Percentiles rank a stretch among this genome's conserved stretches.
These are phyloP conservation scores for Ascocoryne sarcoides DNA, from an alignment of 2,329 filamentous ascomycete species.

Conservation along the genomic window DNA sequence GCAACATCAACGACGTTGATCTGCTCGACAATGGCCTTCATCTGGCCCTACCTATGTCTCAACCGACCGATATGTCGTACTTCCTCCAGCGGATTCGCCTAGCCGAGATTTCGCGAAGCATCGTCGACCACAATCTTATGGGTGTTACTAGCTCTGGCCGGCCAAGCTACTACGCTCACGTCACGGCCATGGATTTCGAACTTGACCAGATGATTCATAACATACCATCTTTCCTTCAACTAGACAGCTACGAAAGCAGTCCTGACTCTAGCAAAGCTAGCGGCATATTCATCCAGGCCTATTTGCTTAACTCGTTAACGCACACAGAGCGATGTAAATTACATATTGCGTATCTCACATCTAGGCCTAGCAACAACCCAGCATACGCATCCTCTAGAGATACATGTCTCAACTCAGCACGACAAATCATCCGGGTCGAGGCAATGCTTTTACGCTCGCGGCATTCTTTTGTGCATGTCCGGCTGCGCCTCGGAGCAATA, in stretches of 20 bases:
- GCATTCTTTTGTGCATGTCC: slow-evolving; percentile 15
- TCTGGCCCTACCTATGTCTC: background rate
- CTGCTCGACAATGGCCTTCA: background rate
- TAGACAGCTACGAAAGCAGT: slow-evolving; percentile 15
- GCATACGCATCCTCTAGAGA: slow-evolving; percentile 26
- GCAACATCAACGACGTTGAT: slow-evolving; percentile 2
- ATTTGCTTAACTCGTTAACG: slow-evolving; percentile 28
- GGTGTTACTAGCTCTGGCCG: slow-evolving; percentile 4
- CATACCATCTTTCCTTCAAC: slow-evolving; percentile 29
- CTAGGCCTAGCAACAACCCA: slow-evolving; percentile 17
- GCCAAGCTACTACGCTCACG: slow-evolving; percentile 16
- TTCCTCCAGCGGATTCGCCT: slow-evolving; percentile 30
- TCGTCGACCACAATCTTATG: slow-evolving; percentile 28
- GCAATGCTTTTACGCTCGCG: slow-evolving; percentile 11
- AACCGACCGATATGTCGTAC: slow-evolving; percentile 29
- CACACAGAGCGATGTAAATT: slow-evolving; percentile 31
- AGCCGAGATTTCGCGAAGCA: slow-evolving; percentile 29
- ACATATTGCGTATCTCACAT: slow-evolving; percentile 29
- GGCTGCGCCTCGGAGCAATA: background rate
- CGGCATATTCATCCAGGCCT: slow-evolving; percentile 27
- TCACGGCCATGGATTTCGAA: slow-evolving; percentile 28
- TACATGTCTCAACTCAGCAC: slow-evolving; percentile 27
- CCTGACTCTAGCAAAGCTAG: slow-evolving; percentile 7
- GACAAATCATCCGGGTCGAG: slow-evolving; percentile 27
- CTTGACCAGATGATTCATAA: slow-evolving; percentile 25